These are phyloP conservation scores for Solanum piurae DNA, from an alignment of 257 asterid species.

Conservation along the genomic window DNA sequence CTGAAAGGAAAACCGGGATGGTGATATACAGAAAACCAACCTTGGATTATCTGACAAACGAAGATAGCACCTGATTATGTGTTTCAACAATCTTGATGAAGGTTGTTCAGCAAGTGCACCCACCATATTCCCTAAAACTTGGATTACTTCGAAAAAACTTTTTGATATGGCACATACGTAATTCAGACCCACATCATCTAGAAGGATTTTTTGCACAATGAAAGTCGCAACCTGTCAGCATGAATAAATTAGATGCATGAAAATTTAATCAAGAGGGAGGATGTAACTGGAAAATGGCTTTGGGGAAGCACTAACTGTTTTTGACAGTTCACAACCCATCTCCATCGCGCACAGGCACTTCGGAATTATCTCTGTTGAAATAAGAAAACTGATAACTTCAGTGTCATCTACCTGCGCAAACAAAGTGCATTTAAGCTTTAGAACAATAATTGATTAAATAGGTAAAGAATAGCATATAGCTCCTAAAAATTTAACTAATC, in stretches of 20 bases:
- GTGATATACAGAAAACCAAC: conserved; percentile 2
- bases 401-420: conserved; percentile 18
- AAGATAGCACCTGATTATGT: conserved; percentile 24
- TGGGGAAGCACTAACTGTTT: conserved; percentile 12
- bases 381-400: conserved; percentile 8
- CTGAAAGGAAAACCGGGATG: neutral
- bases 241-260: neutral
- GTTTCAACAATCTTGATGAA: conserved; percentile 16
- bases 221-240: conserved; percentile 25
- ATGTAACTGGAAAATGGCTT: neutral
- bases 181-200: conserved; percentile 17
- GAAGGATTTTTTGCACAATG: conserved; percentile 21
- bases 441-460: neutral
- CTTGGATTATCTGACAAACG: conserved; percentile 22
- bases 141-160: conserved; percentile 17
- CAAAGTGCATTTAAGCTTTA: neutral
- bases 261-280: neutral
- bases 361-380: conserved; percentile 23
- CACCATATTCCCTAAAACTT: conserved; percentile 16
- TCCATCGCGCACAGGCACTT: conserved; percentile 17
- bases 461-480: neutral
- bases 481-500: neutral
- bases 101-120: conserved; percentile 16
- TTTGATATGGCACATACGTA: conserved; percentile 12
- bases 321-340: conserved; percentile 16